phyloP scores from a whole-genome alignment of 331 rosid genomes.

The Dryas integrifolia region DNA sequence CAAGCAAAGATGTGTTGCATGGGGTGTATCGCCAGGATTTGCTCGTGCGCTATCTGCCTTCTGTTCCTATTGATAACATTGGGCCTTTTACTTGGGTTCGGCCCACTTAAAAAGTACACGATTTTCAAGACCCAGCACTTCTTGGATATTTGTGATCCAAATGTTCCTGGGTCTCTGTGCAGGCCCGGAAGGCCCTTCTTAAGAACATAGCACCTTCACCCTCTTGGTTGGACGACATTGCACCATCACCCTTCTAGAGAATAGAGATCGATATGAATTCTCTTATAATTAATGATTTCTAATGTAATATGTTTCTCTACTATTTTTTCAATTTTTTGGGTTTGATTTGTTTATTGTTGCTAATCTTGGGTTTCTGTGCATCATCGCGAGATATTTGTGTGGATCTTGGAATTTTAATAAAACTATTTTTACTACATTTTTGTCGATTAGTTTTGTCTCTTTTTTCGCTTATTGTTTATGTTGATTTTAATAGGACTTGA shows the following conservation, averaged over 20 bases:
- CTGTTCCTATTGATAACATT: background rate
- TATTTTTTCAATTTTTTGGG: background rate
- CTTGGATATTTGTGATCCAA: background rate
- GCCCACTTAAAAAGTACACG: background rate
- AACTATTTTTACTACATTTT: background rate
- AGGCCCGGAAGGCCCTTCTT: conserved; percentile 8
- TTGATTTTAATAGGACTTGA: too few relatives aligned
- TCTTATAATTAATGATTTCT: too few relatives aligned
- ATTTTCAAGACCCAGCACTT: background rate
- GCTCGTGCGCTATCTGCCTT: background rate
- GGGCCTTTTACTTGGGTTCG: conserved; percentile 1
- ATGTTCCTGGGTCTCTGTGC: background rate
- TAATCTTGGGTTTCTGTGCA: background rate
- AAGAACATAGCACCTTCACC: background rate
- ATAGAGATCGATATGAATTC: too few relatives aligned
- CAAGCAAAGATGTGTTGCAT: conserved; percentile 3
- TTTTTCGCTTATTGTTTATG: too few relatives aligned
- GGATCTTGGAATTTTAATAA: conserved; percentile 2
- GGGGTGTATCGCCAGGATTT: background rate
- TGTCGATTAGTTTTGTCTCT: background rate
- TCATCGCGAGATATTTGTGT: background rate
- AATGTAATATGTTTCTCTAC: background rate
- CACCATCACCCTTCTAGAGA: conserved; percentile 5
- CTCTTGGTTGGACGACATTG: background rate
- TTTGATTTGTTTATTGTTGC: background rate